Conservation (phyloP, 1,284 basidiomycete species). For the Cyathus pygmaeus region DNA sequence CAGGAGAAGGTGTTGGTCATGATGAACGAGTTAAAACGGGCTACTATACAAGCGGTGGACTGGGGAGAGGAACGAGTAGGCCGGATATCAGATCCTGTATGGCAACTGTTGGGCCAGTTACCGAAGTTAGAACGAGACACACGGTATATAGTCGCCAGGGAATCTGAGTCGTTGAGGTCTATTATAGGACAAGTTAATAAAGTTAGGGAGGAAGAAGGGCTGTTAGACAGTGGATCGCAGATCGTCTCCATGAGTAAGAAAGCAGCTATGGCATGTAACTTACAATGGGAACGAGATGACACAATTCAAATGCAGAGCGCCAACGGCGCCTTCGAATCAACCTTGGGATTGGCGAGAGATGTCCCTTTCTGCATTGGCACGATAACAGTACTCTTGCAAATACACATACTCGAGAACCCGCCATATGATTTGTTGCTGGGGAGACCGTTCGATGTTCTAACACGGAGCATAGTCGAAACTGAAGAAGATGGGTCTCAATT, state of each 20-base stretch:
- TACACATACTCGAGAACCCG: slow-evolving; percentile 27
- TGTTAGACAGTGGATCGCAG: slow-evolving; percentile 29
- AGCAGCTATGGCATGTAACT: slow-evolving; percentile 8
- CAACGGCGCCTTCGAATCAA: slow-evolving; percentile 14
- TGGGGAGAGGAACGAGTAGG: too few relatives aligned
- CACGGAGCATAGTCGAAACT: slow-evolving; percentile 22
- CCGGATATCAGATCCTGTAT: too few relatives aligned
- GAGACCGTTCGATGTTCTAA: slow-evolving; percentile 38
- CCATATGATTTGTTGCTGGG: slow-evolving; percentile 43
- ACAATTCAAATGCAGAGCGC: slow-evolving; percentile 21
- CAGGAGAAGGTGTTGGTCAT: too few relatives aligned
- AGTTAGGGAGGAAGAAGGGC: slow-evolving; percentile 12
- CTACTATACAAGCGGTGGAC: too few relatives aligned
- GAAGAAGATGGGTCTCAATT: slow-evolving; percentile 18
- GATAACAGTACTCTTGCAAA: slow-evolving; percentile 28
- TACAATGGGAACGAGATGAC: slow-evolving; percentile 24
- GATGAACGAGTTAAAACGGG: too few relatives aligned
- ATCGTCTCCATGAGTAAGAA: slow-evolving; percentile 24
- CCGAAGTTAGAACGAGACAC: too few relatives aligned
- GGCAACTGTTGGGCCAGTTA: background rate
- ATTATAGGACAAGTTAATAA: slow-evolving; percentile 11
- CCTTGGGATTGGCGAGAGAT: slow-evolving; percentile 26
- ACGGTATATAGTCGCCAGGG: background rate
- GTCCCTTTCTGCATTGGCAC: slow-evolving; percentile 28
- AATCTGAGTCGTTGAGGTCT: background rate